Evolutionary conservation across 805 yeast species (phyloP).

Genomic region (Metschnikowia similis): DNA sequence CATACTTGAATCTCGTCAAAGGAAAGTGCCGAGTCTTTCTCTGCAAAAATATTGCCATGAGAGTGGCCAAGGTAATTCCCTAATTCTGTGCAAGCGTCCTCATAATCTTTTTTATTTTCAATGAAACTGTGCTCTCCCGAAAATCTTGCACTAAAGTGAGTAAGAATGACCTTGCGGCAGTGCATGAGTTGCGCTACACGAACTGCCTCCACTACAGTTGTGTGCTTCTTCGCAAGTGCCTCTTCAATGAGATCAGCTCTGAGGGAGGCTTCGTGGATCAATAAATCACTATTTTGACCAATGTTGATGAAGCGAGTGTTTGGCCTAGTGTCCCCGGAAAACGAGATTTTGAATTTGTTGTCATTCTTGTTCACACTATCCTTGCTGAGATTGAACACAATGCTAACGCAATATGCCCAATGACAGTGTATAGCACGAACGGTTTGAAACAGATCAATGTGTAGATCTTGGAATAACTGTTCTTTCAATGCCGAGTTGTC

Average conservation of each 20-base stretch:
- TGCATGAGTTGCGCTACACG: slow-evolving; percentile 65
- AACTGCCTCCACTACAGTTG: slow-evolving; percentile 86
- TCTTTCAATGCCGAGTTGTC: slow-evolving; percentile 18
- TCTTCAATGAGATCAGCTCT: slow-evolving; percentile 75
- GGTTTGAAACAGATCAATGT: slow-evolving; percentile 46
- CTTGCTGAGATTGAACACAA: slow-evolving; percentile 46
- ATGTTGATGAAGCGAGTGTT: slow-evolving; percentile 57
- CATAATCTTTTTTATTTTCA: slow-evolving; percentile 21
- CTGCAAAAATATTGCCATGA: slow-evolving; percentile 22
- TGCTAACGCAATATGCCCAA: slow-evolving; percentile 64
- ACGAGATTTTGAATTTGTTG: slow-evolving; percentile 63
- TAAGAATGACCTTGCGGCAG: slow-evolving; percentile 65
- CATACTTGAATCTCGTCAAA: slow-evolving; percentile 34
- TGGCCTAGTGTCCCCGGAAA: slow-evolving; percentile 96
- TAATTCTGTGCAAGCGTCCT: slow-evolving; percentile 20
- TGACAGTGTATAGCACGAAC: slow-evolving; percentile 83
- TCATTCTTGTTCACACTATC: slow-evolving; percentile 14
- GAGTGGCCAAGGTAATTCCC: slow-evolving; percentile 25
- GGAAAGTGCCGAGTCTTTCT: slow-evolving; percentile 1
- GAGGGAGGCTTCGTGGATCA: slow-evolving; percentile 91
- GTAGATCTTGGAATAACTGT: slow-evolving; percentile 38
- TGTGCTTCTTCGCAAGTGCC: slow-evolving; percentile 78
- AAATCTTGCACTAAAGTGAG: slow-evolving; percentile 92
- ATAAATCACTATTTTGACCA: slow-evolving; percentile 64
- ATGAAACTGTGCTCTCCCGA: slow-evolving; percentile 33